Conservation (phyloP, 306 rosid genomes). For the Vigna unguiculata region DNA sequence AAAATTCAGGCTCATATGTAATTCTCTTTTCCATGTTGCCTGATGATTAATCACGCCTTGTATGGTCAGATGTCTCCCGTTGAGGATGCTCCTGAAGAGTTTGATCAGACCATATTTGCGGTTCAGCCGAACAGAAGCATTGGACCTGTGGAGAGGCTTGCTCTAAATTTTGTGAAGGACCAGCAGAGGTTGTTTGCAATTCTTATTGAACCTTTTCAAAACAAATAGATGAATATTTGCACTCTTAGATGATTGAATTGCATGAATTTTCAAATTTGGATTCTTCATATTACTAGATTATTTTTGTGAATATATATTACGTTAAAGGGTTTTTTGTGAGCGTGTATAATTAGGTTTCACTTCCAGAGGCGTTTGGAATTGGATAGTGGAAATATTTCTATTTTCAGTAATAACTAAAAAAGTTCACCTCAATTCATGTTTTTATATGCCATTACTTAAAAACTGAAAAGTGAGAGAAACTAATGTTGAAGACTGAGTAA, state of each 20-base stretch:
- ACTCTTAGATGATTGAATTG: neutral
- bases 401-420: neutral
- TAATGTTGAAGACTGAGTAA: neutral
- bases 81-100: conserved; percentile 91
- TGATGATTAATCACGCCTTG: conserved; percentile 37
- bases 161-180: conserved; percentile 72
- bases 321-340: neutral
- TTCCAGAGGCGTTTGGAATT: conserved; percentile 3
- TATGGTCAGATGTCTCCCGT: conserved; percentile 73
- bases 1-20: conserved; percentile 6
- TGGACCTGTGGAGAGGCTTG: conserved; percentile 72
- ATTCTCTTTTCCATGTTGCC: conserved; percentile 36
- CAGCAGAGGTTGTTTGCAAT: conserved; percentile 73
- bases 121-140: conserved; percentile 59
- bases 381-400: neutral
- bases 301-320: no score
- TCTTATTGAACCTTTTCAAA: conserved; percentile 18
- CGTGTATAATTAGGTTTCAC: conserved; percentile 3
- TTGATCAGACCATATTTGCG: conserved; percentile 87
- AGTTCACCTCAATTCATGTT: neutral
- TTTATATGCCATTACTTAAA: neutral
- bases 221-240: conserved; percentile 7
- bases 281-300: neutral
- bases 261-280: neutral
- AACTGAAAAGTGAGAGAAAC: no score